A percentile compares a stretch with the other conserved stretches of the same genome.
phyloP scores from a whole-genome alignment of 2,329 filamentous ascomycete species.

The Fusarium guadeloupense region DNA sequence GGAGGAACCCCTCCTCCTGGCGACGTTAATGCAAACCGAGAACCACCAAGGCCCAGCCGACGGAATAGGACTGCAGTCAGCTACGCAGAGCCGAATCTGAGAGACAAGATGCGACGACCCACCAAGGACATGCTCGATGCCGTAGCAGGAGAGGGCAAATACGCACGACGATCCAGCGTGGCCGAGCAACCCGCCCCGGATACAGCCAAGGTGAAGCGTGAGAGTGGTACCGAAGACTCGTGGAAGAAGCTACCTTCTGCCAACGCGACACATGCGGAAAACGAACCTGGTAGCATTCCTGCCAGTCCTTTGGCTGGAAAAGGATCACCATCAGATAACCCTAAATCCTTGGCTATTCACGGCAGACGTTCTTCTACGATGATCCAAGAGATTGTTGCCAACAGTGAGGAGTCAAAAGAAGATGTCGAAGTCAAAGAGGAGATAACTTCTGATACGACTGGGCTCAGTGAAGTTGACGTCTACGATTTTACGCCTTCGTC shows the following conservation, averaged over 20 bases:
- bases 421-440: slow-evolving; percentile 26
- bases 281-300: slow-evolving; percentile 39
- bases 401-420: slow-evolving; percentile 18
- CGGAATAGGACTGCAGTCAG: slow-evolving; percentile 75
- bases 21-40: slow-evolving; percentile 64
- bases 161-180: slow-evolving; percentile 55
- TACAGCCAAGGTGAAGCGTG: slow-evolving; percentile 46
- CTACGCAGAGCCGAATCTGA: slow-evolving; percentile 83
- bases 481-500: slow-evolving; percentile 65
- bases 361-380: slow-evolving; percentile 53
- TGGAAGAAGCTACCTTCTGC: slow-evolving; percentile 45
- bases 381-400: slow-evolving; percentile 20
- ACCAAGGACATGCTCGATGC: slow-evolving; percentile 80
- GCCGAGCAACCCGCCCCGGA: slow-evolving; percentile 43
- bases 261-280: slow-evolving; percentile 2
- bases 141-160: slow-evolving; percentile 71
- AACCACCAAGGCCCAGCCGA: slow-evolving; percentile 71
- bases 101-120: slow-evolving; percentile 84
- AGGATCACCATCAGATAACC: slow-evolving; percentile 43
- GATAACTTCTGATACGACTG: slow-evolving; percentile 31
- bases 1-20: slow-evolving; percentile 68
- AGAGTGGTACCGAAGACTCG: slow-evolving; percentile 43
- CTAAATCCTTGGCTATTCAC: slow-evolving; percentile 50
- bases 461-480: slow-evolving; percentile 54
- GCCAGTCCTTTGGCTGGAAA: slow-evolving; percentile 57